Evolutionary conservation across 768 basidiomycete species (phyloP).

Genomic region (Termitomyces sp.): DNA sequence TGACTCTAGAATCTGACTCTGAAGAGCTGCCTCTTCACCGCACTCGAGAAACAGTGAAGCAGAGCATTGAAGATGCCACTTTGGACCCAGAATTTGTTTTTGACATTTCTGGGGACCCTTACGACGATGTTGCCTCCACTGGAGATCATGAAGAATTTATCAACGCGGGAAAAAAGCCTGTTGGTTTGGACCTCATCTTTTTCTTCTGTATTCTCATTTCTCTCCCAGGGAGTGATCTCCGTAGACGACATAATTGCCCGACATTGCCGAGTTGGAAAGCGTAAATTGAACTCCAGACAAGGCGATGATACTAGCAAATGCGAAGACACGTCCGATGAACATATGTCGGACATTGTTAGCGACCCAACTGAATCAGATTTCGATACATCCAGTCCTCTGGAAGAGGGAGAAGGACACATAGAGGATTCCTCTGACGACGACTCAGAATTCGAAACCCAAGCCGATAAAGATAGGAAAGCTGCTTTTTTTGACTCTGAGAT

Average conservation of each 20-base stretch:
- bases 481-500: conserved; percentile 78
- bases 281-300: conserved; percentile 48
- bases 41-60: conserved; percentile 16
- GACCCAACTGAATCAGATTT: conserved; percentile 27
- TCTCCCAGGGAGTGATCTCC: conserved; percentile 63
- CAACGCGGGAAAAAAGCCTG: conserved; percentile 57
- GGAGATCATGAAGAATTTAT: conserved; percentile 48
- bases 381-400: conserved; percentile 19
- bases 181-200: conserved; percentile 24
- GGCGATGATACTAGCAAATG: conserved; percentile 25
- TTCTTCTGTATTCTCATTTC: background rate
- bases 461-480: conserved; percentile 72
- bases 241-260: conserved; percentile 91
- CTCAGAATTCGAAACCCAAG: conserved; percentile 51
- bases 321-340: conserved; percentile 26
- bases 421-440: conserved; percentile 27
- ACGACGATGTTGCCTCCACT: conserved; percentile 42
- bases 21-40: conserved; percentile 38
- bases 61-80: conserved; percentile 46
- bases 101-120: conserved; percentile 69
- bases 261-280: conserved; percentile 52
- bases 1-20: conserved; percentile 80
- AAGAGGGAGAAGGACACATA: conserved; percentile 23
- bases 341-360: conserved; percentile 21
- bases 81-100: conserved; percentile 84